Conservation (phyloP, 805 yeast species). For the Lipomyces yamadae region DNA sequence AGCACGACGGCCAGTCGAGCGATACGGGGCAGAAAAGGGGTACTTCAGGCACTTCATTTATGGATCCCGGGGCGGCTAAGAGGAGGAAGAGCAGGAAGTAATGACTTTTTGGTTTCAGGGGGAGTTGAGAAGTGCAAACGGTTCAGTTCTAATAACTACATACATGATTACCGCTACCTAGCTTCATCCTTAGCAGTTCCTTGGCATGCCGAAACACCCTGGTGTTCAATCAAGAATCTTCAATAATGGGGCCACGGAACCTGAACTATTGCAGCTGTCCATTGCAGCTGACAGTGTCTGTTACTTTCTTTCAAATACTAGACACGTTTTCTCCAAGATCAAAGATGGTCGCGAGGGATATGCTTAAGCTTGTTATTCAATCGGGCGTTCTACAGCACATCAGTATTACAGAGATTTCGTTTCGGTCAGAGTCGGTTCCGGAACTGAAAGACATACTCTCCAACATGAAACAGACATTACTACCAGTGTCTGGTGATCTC, state of each 20-base stretch:
- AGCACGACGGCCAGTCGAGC: not conserved
- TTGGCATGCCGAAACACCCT: not conserved
- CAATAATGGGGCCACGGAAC: not conserved
- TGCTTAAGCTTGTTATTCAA: slow-evolving; percentile 49
- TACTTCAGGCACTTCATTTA: not conserved
- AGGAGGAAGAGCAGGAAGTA: slow-evolving; percentile 1
- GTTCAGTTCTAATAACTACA: not conserved
- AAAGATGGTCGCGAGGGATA: slow-evolving; percentile 56
- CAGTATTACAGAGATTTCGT: slow-evolving; percentile 41
- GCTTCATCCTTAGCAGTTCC: not conserved
- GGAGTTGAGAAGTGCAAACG: not conserved
- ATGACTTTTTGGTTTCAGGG: not conserved
- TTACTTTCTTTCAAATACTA: slow-evolving; percentile 74
- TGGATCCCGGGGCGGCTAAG: not conserved
- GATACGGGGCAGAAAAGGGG: not conserved
- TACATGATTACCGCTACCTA: not conserved
- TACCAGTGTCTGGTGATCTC: slow-evolving; percentile 12
- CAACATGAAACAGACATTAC: not conserved
- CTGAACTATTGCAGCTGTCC: not conserved
- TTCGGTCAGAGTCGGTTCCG: slow-evolving; percentile 21
- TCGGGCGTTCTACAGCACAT: slow-evolving; percentile 33
- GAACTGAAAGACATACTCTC: slow-evolving; percentile 21
- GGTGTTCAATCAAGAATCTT: not conserved
- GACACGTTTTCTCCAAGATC: slow-evolving; percentile 54
- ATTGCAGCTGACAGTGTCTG: slow-evolving; percentile 73